These are phyloP conservation scores for Rhizopogon vinicolor DNA, from an alignment of 768 basidiomycete genomes.

Conservation along the genomic window DNA sequence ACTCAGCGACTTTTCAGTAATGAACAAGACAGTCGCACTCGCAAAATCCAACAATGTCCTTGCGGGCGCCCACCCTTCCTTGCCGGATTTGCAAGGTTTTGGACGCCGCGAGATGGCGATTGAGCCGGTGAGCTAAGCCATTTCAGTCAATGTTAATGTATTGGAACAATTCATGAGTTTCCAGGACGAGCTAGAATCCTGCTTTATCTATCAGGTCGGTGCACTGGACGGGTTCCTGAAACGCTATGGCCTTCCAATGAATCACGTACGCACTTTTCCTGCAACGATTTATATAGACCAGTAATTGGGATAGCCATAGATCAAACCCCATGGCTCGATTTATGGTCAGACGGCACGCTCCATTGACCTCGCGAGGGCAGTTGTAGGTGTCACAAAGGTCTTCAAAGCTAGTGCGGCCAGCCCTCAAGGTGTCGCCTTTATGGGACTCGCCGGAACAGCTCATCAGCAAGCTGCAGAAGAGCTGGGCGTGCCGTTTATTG, in stretches of 20 bases:
- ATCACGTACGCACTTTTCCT: slow-evolving; percentile 41
- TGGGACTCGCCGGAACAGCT: slow-evolving; percentile 60
- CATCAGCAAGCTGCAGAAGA: slow-evolving; percentile 56
- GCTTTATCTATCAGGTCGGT: slow-evolving; percentile 67
- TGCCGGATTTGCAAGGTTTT: slow-evolving; percentile 61
- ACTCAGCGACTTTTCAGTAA: slow-evolving; percentile 55
- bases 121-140: slow-evolving; percentile 38
- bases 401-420: slow-evolving; percentile 31
- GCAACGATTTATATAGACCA: neutral
- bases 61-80: slow-evolving; percentile 66
- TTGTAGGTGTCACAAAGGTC: slow-evolving; percentile 47
- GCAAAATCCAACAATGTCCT: slow-evolving; percentile 53
- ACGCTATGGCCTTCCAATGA: slow-evolving; percentile 42
- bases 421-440: slow-evolving; percentile 40
- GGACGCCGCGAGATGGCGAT: slow-evolving; percentile 63
- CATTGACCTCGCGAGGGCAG: slow-evolving; percentile 49
- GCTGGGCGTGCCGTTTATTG: slow-evolving; percentile 54
- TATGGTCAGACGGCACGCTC: slow-evolving; percentile 58
- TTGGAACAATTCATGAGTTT: neutral
- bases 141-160: neutral
- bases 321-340: slow-evolving; percentile 59
- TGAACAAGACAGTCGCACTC: slow-evolving; percentile 55
- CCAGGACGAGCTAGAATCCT: slow-evolving; percentile 51
- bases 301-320: slow-evolving; percentile 22
- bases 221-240: slow-evolving; percentile 58